These are phyloP conservation scores for Neoascochyta sp. DNA, from an alignment of 2,329 filamentous ascomycete species.

Conservation along the genomic window DNA sequence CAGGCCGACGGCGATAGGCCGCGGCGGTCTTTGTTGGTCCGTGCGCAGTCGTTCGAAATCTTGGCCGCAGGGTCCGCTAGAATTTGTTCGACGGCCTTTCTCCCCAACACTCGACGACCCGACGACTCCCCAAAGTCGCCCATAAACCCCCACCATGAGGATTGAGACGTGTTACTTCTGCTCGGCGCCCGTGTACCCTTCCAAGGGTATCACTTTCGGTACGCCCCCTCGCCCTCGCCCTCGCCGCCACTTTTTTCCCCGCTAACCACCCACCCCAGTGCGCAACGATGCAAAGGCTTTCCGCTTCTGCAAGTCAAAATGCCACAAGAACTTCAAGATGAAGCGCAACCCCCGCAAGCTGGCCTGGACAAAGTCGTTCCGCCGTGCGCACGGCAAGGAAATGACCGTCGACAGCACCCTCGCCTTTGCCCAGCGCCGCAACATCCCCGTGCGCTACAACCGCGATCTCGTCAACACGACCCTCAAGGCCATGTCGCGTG, in stretches of 20 bases:
- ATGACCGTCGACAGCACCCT: conserved; percentile 85
- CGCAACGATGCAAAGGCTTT: conserved; percentile 59
- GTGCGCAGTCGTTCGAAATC: conserved; percentile 16
- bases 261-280: conserved; percentile 11
- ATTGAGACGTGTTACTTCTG: conserved; percentile 62
- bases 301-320: conserved; percentile 58
- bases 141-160: conserved; percentile 27
- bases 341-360: conserved; percentile 96
- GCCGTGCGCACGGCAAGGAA: conserved; percentile 56
- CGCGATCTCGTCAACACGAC: conserved; percentile 84
- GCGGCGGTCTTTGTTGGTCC: conserved; percentile 13
- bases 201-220: conserved; percentile 59
- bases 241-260: background rate
- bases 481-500: conserved; percentile 85
- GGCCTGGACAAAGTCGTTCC: conserved; percentile 63
- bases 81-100: conserved; percentile 14
- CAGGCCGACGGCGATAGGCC: conserved; percentile 10
- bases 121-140: conserved; percentile 6
- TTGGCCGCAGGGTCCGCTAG: conserved; percentile 14
- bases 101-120: conserved; percentile 9
- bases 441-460: conserved; percentile 94
- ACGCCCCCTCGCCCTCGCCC: conserved; percentile 43
- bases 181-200: conserved; percentile 54
- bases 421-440: conserved; percentile 86
- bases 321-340: conserved; percentile 81